A percentile compares a stretch with the other conserved stretches of the same genome.
Evolutionary conservation across 2,329 filamentous ascomycete species (phyloP).

Genomic region (Atkinsonella hypoxylon): DNA sequence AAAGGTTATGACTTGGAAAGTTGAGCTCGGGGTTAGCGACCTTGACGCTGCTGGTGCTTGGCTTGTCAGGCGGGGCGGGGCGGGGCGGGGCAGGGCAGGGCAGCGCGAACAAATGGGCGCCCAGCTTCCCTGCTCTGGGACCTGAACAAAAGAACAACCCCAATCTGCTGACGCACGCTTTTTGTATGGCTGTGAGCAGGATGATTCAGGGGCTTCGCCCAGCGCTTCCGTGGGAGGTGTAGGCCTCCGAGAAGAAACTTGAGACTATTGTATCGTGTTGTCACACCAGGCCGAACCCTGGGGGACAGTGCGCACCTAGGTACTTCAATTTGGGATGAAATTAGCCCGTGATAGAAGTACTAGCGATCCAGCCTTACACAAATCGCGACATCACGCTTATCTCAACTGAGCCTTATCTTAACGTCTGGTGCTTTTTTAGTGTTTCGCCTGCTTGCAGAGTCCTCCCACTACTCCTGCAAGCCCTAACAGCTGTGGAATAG

Average conservation of each 20-base stretch:
- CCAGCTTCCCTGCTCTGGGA: neutral
- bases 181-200: neutral
- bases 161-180: neutral
- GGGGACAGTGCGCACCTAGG: too few relatives aligned
- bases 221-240: neutral
- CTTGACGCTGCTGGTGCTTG: constrained; percentile 9
- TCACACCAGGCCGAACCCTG: too few relatives aligned
- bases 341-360: too few relatives aligned
- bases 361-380: too few relatives aligned
- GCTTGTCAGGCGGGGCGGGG: constrained; percentile 6
- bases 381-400: too few relatives aligned
- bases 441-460: too few relatives aligned
- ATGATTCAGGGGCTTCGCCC: neutral
- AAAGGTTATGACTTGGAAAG: constrained; percentile 6
- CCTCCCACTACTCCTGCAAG: too few relatives aligned
- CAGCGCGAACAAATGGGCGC: neutral
- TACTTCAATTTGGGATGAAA: too few relatives aligned
- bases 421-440: too few relatives aligned
- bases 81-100: constrained; percentile 3
- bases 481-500: too few relatives aligned
- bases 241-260: neutral
- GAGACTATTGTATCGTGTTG: too few relatives aligned
- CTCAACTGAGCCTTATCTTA: too few relatives aligned
- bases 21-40: constrained; percentile 9
- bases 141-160: neutral